Evolutionary conservation across 1,284 basidiomycete species (phyloP).

Genomic region (Cryptococcus depauperatus): DNA sequence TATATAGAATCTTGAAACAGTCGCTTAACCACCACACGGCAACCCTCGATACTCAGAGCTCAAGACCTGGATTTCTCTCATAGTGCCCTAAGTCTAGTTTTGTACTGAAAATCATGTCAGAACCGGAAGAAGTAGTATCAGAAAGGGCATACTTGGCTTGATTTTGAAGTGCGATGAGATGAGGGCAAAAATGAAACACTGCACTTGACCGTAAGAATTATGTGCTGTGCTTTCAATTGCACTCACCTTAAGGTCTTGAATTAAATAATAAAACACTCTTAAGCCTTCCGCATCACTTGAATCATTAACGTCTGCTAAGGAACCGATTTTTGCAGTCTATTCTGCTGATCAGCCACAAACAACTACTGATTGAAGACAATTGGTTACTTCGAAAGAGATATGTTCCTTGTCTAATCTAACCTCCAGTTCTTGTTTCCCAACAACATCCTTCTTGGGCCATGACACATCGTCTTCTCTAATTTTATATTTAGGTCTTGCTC

Average conservation of each 20-base stretch:
- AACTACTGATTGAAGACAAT: background rate
- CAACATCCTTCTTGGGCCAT: conserved; percentile 98
- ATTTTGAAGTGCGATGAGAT: conserved; percentile 99
- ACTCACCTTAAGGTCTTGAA: conserved; percentile 88
- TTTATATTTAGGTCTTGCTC: background rate
- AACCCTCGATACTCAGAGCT: too few relatives aligned
- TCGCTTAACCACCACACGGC: too few relatives aligned
- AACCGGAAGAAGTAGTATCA: too few relatives aligned
- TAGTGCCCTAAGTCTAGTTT: too few relatives aligned
- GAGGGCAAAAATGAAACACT: conserved; percentile 96
- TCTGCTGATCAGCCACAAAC: background rate
- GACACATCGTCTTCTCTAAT: conserved; percentile 92
- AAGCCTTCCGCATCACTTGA: conserved; percentile 95
- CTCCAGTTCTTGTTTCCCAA: conserved; percentile 95
- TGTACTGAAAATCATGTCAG: too few relatives aligned
- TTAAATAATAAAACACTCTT: conserved; percentile 97
- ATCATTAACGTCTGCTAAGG: conserved; percentile 91
- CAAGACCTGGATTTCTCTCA: too few relatives aligned
- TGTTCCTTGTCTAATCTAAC: conserved; percentile 90
- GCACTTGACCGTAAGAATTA: conserved; percentile 1
- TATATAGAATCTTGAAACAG: too few relatives aligned
- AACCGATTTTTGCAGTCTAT: conserved; percentile 96
- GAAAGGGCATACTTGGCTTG: conserved; percentile 80
- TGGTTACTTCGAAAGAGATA: conserved; percentile 83
- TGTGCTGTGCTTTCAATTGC: background rate